These are phyloP conservation scores for Papiliotrema nemorosa DNA, from an alignment of 1,284 basidiomycete species.

Conservation along the genomic window DNA sequence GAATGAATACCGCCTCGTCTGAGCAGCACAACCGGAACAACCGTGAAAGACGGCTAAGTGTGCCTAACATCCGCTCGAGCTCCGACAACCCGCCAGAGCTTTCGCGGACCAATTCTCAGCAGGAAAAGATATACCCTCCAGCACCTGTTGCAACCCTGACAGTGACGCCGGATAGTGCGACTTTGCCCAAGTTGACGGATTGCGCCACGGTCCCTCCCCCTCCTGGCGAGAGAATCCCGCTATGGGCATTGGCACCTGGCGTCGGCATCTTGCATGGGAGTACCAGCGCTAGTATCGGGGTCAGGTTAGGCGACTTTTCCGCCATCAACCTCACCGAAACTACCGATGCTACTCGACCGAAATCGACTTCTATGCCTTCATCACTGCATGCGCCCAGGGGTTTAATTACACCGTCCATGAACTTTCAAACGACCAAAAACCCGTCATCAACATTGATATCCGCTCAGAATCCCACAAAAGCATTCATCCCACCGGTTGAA, in stretches of 20 bases:
- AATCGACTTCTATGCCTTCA: too few relatives aligned
- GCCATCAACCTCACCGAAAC: conserved; percentile 24
- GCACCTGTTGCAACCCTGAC: conserved; percentile 30
- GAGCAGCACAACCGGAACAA: not conserved
- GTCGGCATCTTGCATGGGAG: conserved; percentile 30
- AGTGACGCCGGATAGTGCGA: conserved; percentile 6
- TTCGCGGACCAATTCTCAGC: not conserved
- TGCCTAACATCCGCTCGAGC: not conserved
- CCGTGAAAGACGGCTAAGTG: not conserved
- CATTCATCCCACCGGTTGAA: conserved; percentile 5
- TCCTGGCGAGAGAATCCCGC: conserved; percentile 24
- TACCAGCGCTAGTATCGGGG: conserved; percentile 26
- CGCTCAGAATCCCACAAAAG: too few relatives aligned
- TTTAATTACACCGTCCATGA: too few relatives aligned
- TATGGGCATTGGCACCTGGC: conserved; percentile 37
- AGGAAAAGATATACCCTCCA: conserved; percentile 12
- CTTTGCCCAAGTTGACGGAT: too few relatives aligned
- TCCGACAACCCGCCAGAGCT: too few relatives aligned
- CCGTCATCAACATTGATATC: too few relatives aligned
- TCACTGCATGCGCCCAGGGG: too few relatives aligned
- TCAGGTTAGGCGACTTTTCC: conserved; percentile 34
- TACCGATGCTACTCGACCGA: not conserved
- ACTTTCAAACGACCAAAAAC: too few relatives aligned
- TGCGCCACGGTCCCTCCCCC: not conserved
- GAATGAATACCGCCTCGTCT: not conserved